Base-by-base conservation (phyloP, 1,284 basidiomycete genomes). In the Puccinia horiana region DNA sequence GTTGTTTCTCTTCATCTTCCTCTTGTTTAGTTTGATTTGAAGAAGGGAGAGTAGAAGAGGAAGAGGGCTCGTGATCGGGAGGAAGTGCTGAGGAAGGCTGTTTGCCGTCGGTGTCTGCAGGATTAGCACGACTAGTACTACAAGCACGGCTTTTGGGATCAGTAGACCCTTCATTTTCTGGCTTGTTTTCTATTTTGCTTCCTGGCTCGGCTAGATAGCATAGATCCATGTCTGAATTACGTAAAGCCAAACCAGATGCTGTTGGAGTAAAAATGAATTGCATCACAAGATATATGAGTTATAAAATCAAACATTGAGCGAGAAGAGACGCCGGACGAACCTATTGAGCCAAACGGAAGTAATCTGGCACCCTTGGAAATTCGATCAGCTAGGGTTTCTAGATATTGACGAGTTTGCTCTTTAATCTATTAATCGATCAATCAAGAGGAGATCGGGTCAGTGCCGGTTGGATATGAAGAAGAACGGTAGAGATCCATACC, bases 371-470 rank as follows among this genome's bases (percentile, higher is more conserved):
- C 91, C 61, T 95, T 95, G 87, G 96, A 94, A 87, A 99, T 94
- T 81, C 93, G 94, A 87, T 93, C 91, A 87, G 97, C 96, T 87
- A 98, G 91, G 84, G 93, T 91, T 89, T 98, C 95, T 82, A 99
- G 92, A 86, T 96, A 90, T 87, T 94, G 93, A 85, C 96, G 90
- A 83, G 98, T 96, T 85, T 96, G 94, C 88, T 98, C 96, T 89
- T 98, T 99, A 85, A 95, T 84, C 54, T 83, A 49, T 40, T n/a
- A 32, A 4, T 9, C 29, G 58, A 78, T 54, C 44, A 72, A 67
- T 35, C 26, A 63, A 73, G n/a, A n/a, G 18, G 70, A 40, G 49
- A 67, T 35, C n/a, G 47, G 52, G 69, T 63, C 1, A 42, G 32
- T 37, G 9, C 29, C 32, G 20, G 54, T 20, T 63, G 47, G 47